phyloP scores from a whole-genome alignment of 2,329 filamentous ascomycete genomes.

The Dactylellina drechsleri region DNA sequence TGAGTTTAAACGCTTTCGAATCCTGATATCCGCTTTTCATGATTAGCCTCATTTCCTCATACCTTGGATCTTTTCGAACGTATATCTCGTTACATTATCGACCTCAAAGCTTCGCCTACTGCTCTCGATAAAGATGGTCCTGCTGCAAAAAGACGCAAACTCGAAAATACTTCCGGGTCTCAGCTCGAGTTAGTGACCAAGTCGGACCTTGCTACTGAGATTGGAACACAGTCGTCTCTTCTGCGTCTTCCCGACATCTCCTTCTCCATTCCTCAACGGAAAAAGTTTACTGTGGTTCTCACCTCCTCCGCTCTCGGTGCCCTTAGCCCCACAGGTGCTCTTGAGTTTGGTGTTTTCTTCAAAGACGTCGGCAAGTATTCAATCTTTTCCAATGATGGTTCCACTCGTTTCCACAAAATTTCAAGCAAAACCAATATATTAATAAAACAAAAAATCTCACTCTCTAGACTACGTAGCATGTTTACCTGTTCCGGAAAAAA shows the following conservation, averaged over 20 bases:
- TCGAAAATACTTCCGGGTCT: constrained; percentile 20
- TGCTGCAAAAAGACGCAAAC: constrained; percentile 38
- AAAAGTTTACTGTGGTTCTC: constrained; percentile 74
- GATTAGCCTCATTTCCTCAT: constrained; percentile 19
- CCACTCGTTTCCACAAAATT: background rate
- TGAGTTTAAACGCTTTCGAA: background rate
- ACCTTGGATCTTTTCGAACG: constrained; percentile 19
- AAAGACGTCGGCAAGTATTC: constrained; percentile 69
- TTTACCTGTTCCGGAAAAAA: constrained; percentile 58
- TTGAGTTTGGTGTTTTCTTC: constrained; percentile 63
- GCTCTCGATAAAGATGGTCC: constrained; percentile 27
- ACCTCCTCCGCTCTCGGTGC: constrained; percentile 62
- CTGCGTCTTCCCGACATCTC: constrained; percentile 67
- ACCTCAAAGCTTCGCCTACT: constrained; percentile 2
- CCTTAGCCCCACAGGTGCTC: constrained; percentile 44
- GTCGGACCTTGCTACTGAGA: constrained; percentile 36
- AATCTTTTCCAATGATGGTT: background rate
- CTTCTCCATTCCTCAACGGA: constrained; percentile 73
- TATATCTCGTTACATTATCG: constrained; percentile 32
- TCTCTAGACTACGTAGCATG: constrained; percentile 57
- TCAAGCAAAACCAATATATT: background rate
- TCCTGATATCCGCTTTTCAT: background rate
- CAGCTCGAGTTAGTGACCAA: constrained; percentile 34
- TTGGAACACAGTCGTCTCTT: constrained; percentile 23
- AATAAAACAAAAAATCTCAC: background rate